Conservation (phyloP, 345 rosid genomes). For the Eucalyptus paniculata region DNA sequence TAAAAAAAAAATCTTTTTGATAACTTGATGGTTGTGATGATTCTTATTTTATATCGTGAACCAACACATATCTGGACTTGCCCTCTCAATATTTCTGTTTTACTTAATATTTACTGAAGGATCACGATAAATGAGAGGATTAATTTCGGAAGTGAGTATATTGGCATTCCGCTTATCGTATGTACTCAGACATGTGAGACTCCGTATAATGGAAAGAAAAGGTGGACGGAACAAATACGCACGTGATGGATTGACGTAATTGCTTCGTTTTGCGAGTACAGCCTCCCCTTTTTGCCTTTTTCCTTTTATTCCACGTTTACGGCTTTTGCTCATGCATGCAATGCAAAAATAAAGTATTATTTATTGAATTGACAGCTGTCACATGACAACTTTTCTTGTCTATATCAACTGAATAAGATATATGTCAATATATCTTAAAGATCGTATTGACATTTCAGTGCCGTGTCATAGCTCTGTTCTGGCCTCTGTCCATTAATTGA, state of each 20-base stretch:
- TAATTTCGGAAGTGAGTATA: neutral
- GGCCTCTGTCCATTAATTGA: neutral
- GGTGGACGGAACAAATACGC: neutral
- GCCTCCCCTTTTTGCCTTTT: neutral
- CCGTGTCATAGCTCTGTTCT: neutral
- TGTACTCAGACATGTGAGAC: neutral
- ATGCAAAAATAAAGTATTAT: neutral
- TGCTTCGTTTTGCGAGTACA: neutral
- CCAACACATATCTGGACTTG: accelerated
- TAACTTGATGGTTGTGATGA: neutral
- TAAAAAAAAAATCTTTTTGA: no score
- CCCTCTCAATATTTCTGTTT: neutral
- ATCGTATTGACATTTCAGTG: neutral
- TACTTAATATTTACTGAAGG: neutral
- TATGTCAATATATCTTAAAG: neutral
- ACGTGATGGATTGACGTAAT: neutral
- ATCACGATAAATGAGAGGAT: neutral
- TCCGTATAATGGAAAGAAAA: neutral
- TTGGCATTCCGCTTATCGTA: neutral
- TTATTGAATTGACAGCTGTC: neutral
- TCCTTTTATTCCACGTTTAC: neutral
- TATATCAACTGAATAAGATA: accelerated
- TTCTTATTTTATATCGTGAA: neutral
- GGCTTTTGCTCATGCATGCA: neutral
- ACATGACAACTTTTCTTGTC: neutral